Conservation (phyloP, 768 basidiomycete species). For the Imleria badia region DNA sequence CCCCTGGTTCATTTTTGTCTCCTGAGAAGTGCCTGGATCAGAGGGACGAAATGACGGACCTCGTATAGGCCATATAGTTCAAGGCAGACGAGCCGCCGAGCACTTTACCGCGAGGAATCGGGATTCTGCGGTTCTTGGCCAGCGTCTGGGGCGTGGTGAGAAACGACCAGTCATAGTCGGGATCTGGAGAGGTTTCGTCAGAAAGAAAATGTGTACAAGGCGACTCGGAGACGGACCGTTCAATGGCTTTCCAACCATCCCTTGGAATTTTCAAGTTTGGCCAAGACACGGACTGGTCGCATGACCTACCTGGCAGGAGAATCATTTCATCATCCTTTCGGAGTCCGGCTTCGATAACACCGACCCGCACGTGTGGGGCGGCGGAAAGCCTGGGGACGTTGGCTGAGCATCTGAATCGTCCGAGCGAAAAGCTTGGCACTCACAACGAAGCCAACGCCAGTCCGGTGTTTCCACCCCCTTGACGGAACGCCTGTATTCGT, state of each 20-base stretch:
- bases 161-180: conserved; percentile 17
- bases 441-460: conserved; percentile 16
- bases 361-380: not conserved
- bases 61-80: conserved; percentile 11
- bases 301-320: conserved; percentile 4
- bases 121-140: conserved; percentile 7
- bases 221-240: no score
- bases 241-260: conserved; percentile 8
- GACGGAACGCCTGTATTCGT: not conserved
- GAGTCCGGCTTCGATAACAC: conserved; percentile 17
- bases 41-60: not conserved
- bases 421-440: not conserved
- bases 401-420: not conserved
- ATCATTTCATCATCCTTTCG: conserved; percentile 14
- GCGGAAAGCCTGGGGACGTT: conserved; percentile 10
- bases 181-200: conserved; percentile 9
- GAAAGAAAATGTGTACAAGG: not conserved
- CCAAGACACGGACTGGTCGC: not conserved
- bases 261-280: not conserved
- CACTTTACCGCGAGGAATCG: conserved; percentile 8
- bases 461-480: conserved; percentile 18
- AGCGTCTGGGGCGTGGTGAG: conserved; percentile 8
- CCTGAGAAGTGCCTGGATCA: not conserved
- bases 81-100: conserved; percentile 17
- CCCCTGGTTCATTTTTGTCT: conserved; percentile 2